phyloP scores from a whole-genome alignment of 352 stramenopile species.

The Pythium dissimile region DNA sequence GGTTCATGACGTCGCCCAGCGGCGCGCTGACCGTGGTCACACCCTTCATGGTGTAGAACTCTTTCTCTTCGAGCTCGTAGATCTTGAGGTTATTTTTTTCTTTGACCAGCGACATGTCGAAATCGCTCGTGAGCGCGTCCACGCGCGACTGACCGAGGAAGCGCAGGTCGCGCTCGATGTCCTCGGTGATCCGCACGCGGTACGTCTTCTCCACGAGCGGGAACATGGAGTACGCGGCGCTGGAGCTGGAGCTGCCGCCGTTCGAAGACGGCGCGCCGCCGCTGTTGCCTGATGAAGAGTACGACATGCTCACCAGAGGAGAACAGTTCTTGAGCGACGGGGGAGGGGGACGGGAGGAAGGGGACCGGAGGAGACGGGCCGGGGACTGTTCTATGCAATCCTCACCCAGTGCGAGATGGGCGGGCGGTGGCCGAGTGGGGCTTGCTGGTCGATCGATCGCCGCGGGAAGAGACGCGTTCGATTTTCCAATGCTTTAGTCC shows the following conservation, averaged over 20 bases:
- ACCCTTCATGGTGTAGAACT: slow-evolving; percentile 87
- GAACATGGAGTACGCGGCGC: slow-evolving; percentile 69
- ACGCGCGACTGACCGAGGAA: slow-evolving; percentile 82
- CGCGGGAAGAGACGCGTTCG: neutral
- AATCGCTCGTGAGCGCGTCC: slow-evolving; percentile 74
- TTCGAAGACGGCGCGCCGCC: neutral
- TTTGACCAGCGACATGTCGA: slow-evolving; percentile 77
- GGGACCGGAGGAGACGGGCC: neutral
- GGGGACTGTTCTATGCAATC: no score
- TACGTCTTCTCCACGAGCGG: slow-evolving; percentile 84
- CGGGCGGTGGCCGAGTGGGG: no score
- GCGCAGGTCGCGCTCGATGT: slow-evolving; percentile 81
- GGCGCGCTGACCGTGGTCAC: slow-evolving; percentile 65
- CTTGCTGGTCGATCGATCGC: neutral
- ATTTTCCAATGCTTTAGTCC: no score
- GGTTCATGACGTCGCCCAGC: slow-evolving; percentile 77
- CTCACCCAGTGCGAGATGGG: neutral
- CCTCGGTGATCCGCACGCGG: slow-evolving; percentile 65
- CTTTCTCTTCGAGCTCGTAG: slow-evolving; percentile 74
- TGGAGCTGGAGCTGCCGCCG: neutral
- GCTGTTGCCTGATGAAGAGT: slow-evolving; percentile 10
- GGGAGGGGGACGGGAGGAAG: neutral
- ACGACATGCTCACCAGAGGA: slow-evolving; percentile 9
- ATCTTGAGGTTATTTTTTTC: slow-evolving; percentile 68
- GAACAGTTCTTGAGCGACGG: no score